Conservation (phyloP, 2,329 filamentous ascomycete species). For the Macrophomina tecta region DNA sequence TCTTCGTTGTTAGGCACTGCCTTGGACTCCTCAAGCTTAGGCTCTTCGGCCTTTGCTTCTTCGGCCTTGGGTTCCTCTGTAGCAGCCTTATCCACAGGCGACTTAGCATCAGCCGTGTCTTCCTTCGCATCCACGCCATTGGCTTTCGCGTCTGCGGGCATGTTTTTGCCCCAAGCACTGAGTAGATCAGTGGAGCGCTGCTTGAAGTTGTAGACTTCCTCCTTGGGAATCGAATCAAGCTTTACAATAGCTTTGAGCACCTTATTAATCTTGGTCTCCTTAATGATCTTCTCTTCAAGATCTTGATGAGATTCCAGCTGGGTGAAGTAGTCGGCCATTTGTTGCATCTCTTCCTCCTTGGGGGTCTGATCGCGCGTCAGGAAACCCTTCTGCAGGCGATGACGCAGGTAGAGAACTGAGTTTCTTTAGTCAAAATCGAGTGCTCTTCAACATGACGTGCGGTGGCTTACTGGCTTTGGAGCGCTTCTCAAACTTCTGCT, state of each 20-base stretch:
- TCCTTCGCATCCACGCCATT: conserved; percentile 46
- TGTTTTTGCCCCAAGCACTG: conserved; percentile 85
- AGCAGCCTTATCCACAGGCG: conserved; percentile 33
- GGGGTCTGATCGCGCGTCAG: conserved; percentile 82
- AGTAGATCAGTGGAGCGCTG: conserved; percentile 78
- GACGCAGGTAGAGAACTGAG: conserved; percentile 85
- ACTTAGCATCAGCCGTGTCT: conserved; percentile 31
- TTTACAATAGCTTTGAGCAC: conserved; percentile 95
- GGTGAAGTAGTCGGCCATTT: conserved; percentile 76
- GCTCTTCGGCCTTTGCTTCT: conserved; percentile 41
- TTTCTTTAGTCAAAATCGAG: conserved; percentile 6
- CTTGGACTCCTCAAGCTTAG: conserved; percentile 47
- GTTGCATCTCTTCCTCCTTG: conserved; percentile 82
- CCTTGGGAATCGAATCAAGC: conserved; percentile 81
- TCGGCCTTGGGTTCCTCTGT: conserved; percentile 40
- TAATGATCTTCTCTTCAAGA: conserved; percentile 87
- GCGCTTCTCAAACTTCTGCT: conserved; percentile 62
- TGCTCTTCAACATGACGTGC: background rate
- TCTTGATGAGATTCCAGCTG: conserved; percentile 83
- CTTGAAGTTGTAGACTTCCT: conserved; percentile 90
- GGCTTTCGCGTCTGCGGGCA: conserved; percentile 55
- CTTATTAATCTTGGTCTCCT: conserved; percentile 96
- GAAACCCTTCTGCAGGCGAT: conserved; percentile 94
- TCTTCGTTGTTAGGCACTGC: conserved; percentile 46
- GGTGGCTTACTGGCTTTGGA: conserved; percentile 60